Evolutionary conservation across 768 basidiomycete species (phyloP), one percentile per base, ranked within the genome.

Genomic region (Mycena crocata): DNA sequence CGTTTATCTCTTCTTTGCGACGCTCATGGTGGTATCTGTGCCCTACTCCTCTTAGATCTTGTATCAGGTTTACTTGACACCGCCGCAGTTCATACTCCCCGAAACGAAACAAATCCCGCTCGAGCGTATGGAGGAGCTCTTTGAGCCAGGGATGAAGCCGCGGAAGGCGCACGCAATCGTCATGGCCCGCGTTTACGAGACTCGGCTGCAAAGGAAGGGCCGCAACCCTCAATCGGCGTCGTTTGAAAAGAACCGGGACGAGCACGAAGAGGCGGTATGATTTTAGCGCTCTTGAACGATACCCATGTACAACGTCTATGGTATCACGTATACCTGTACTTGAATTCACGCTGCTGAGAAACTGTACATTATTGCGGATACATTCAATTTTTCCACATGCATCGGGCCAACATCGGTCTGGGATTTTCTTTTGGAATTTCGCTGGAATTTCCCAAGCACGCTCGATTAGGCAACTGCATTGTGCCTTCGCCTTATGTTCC

Each of bases 51-150:
- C 51, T 23, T 26, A 23, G 3, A 12, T n/a, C n/a, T n/a, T n/a
- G n/a, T 3, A 7, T 23, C 34, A 24, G 35, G 30, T 45, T 57
- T 17, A 67, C 2, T 28, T 40, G 24, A 64, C 49, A 24, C 34
- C 34, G 30, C 17, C 15, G 35, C 52, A 78, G 75, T 70, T 81
- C 58, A 64, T 82, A 34, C 71, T 84, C 14, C 83, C 83, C 2
- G 82, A 84, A 69, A 82, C 82, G 23, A 81, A 79, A 50, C 76
- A 78, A 50, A 58, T 83, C 21, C 83, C 82, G 2, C 76, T 83
- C 21, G 83, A 84, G 71, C 77, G 78, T 49, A 84, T 83, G 81
- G 80, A 82, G 52, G 76, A 77, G 35, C 76, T 84, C 23, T 83
- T 82, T 57, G 79, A 68, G n/a, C 72, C 76, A 6, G 78, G 75